Evolutionary conservation across 176 grass and related monocot species (phyloP).

Genomic region (Oryza meridionalis): DNA sequence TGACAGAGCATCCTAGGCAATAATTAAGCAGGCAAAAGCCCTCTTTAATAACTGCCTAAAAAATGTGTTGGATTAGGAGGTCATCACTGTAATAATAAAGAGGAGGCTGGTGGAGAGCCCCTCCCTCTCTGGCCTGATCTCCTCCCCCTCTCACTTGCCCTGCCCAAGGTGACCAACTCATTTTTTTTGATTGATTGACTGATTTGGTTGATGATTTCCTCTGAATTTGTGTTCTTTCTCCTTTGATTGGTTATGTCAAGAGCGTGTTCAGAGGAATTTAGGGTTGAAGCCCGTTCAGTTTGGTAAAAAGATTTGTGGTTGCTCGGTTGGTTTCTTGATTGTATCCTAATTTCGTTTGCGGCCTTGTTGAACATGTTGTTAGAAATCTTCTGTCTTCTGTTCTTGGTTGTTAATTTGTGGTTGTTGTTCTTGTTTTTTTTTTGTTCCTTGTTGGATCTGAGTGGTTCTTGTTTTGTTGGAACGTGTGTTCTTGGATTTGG

Average conservation of each 20-base stretch:
- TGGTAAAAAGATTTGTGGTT: neutral
- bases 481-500: neutral
- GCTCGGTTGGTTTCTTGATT: neutral
- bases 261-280: neutral
- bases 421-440: neutral
- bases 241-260: neutral
- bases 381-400: neutral
- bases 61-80: conserved; percentile 40
- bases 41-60: conserved; percentile 33
- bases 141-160: conserved; percentile 36
- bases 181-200: conserved; percentile 1
- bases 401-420: neutral
- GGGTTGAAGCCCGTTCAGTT: neutral
- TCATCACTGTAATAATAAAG: conserved; percentile 28
- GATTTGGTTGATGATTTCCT: neutral
- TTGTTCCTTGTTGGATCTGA: neutral
- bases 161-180: conserved; percentile 47
- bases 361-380: neutral
- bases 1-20: conserved; percentile 36
- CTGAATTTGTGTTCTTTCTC: neutral
- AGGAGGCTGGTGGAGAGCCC: conserved; percentile 37
- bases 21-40: conserved; percentile 48
- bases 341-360: neutral
- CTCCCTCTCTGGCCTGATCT: conserved; percentile 33
- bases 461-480: neutral